These are phyloP conservation scores for Sarocladium strictum DNA, from an alignment of 2,329 filamentous ascomycete genomes.

Conservation along the genomic window DNA sequence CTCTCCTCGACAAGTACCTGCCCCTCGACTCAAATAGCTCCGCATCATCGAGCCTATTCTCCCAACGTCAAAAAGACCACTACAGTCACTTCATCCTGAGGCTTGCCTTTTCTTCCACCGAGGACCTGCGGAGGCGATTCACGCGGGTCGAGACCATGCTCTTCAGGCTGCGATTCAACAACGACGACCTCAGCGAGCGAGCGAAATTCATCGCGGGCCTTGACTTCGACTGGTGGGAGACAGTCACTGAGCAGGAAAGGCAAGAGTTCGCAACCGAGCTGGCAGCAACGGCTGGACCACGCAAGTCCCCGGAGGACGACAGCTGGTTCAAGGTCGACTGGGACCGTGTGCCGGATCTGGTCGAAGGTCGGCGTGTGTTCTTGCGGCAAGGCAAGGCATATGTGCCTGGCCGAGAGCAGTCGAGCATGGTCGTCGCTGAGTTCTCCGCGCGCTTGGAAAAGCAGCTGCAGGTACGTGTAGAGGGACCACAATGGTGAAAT, in stretches of 20 bases:
- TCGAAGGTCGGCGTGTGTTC: slow-evolving; percentile 73
- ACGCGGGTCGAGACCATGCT: slow-evolving; percentile 81
- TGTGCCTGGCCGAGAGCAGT: slow-evolving; percentile 80
- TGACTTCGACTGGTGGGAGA: slow-evolving; percentile 86
- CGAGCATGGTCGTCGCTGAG: slow-evolving; percentile 83
- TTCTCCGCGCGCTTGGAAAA: slow-evolving; percentile 75
- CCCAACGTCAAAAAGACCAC: slow-evolving; percentile 88
- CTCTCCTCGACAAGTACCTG: slow-evolving; percentile 80
- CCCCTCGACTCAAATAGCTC: slow-evolving; percentile 74
- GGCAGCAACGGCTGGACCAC: slow-evolving; percentile 37
- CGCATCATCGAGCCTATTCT: slow-evolving; percentile 47
- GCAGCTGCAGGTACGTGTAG: slow-evolving; percentile 65
- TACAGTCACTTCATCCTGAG: slow-evolving; percentile 97
- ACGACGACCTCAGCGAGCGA: slow-evolving; percentile 69
- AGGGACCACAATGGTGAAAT: not conserved
- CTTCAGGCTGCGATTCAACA: slow-evolving; percentile 74
- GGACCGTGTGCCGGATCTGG: slow-evolving; percentile 84
- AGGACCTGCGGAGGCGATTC: slow-evolving; percentile 84
- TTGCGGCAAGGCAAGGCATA: slow-evolving; percentile 80
- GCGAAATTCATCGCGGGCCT: slow-evolving; percentile 70
- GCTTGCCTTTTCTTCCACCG: slow-evolving; percentile 84
- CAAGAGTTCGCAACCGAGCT: slow-evolving; percentile 57
- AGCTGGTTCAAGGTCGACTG: slow-evolving; percentile 96
- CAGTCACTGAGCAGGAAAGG: slow-evolving; percentile 73
- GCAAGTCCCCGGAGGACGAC: slow-evolving; percentile 60